Percentiles rank a stretch among this genome's conserved stretches.
phyloP scores from a whole-genome alignment of 2,329 filamentous ascomycete genomes.

The Neocucurbitaria cava region DNA sequence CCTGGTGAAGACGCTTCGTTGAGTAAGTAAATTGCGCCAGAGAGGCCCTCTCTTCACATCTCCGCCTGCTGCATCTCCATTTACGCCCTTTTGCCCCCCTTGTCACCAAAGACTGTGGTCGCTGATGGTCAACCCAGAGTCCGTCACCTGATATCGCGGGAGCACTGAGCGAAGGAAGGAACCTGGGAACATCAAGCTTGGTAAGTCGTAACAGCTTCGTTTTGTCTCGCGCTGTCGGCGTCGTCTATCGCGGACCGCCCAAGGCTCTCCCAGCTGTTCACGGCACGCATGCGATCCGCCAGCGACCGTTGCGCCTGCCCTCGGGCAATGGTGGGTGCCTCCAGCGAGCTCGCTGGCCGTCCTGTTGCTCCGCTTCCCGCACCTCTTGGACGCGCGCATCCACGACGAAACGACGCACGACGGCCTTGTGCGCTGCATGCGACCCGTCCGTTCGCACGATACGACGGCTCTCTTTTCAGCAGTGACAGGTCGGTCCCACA shows the following conservation, averaged over 20 bases:
- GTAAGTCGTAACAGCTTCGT: slow-evolving; percentile 7
- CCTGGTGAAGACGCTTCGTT: background rate
- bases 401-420: slow-evolving; percentile 39
- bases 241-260: background rate
- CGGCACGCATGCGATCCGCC: slow-evolving; percentile 13
- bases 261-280: background rate
- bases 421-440: slow-evolving; percentile 37
- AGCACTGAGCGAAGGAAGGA: slow-evolving; percentile 4
- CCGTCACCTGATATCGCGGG: slow-evolving; percentile 10
- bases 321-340: slow-evolving; percentile 21
- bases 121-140: slow-evolving; percentile 1
- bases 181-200: slow-evolving; percentile 6
- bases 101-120: background rate
- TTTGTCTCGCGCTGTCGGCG: background rate
- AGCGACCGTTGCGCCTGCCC: slow-evolving; percentile 18
- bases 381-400: slow-evolving; percentile 33
- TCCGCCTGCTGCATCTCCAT: background rate
- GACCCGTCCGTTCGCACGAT: slow-evolving; percentile 31
- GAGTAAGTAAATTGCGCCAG: slow-evolving; percentile 1
- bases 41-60: slow-evolving; percentile 4
- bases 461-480: slow-evolving; percentile 36
- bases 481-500: slow-evolving; percentile 49
- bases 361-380: slow-evolving; percentile 31
- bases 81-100: background rate
- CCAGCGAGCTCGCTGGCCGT: slow-evolving; percentile 19